phyloP scores from a whole-genome alignment of 1,284 basidiomycete genomes.

The Apiotrichum siamense region DNA sequence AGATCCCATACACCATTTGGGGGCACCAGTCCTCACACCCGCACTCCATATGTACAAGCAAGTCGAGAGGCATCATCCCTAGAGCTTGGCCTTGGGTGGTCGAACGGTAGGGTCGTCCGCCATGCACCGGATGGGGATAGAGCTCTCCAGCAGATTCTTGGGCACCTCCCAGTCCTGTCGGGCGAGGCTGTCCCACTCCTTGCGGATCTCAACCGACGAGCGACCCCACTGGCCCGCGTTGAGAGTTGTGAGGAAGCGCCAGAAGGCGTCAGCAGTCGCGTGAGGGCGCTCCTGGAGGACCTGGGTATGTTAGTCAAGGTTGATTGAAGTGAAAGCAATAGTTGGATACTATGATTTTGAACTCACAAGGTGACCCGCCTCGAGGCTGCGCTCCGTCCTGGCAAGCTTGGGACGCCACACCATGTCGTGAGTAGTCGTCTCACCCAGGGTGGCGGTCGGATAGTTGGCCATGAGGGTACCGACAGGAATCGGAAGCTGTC shows the following conservation, averaged over 20 bases:
- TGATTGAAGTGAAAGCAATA: too few relatives aligned
- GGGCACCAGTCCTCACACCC: too few relatives aligned
- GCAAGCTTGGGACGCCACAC: conserved; percentile 30
- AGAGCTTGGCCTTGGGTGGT: neutral
- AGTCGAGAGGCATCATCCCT: too few relatives aligned
- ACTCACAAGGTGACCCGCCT: conserved; percentile 36
- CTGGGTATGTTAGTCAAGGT: conserved; percentile 9
- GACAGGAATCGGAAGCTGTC: conserved; percentile 23
- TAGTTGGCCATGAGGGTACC: conserved; percentile 19
- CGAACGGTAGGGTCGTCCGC: too few relatives aligned
- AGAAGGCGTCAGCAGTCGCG: conserved; percentile 28
- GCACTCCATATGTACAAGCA: too few relatives aligned
- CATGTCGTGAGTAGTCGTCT: conserved; percentile 26
- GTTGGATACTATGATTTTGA: neutral
- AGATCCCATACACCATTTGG: too few relatives aligned
- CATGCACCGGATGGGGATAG: neutral
- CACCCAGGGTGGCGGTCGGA: conserved; percentile 23
- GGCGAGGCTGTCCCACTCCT: neutral
- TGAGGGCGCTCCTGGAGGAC: conserved; percentile 37
- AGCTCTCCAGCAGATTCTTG: neutral
- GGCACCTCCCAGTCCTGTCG: neutral
- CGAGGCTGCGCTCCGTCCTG: conserved; percentile 29
- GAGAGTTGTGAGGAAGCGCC: conserved; percentile 26
- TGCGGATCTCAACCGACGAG: neutral
- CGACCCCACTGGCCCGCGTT: conserved; percentile 8